Evolutionary conservation across 108 stramenopile genomes (phyloP), one percentile per base, ranked within the genome.

Genomic region (Asterionellopsis glacialis): DNA sequence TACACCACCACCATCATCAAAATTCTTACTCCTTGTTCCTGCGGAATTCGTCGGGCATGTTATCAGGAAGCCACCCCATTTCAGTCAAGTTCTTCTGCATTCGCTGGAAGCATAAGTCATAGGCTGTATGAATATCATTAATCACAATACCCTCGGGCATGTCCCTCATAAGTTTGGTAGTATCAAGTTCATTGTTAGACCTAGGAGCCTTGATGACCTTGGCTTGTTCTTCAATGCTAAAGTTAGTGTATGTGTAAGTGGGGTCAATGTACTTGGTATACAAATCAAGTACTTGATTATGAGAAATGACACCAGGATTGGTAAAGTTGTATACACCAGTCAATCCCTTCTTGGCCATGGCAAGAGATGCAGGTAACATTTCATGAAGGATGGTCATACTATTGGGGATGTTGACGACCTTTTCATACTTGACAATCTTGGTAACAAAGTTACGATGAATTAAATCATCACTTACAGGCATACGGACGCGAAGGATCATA

Each of bases 261-360:
- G 97, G 96, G 63, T 99, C 99, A 67, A 99, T 95, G 93, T 96
- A 89, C 82, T 96, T 92, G 57, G 76, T 97, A 88, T 98, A 99
- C 66, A 97, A 74, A 53, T 94, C 93, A 63, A 99, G 81, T 33
- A 97, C 93, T 73, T 98, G 79, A 70, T 98, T 98, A 92, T 99
- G 99, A 16, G 96, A 97, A 80, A 99, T 98, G 25, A 95, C 96
- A 9, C 99, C 99, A 1, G 99, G 99, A 80, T 99, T 99, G 85
- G 95, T 96, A 80, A 99, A 99, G 89, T 99, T 99, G 87, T 95
- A 95, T 21, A 98, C 88, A 45, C 99, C 99, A 22, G 85, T 90
- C 53, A 95, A 74, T 26, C 88, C 87, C 56, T 90, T 81, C 62
- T 86, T 66, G 21, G 94, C 88, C 96, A 98, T 97, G 52, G 84